These are phyloP conservation scores for Monosporozyma servazzii DNA, from an alignment of 805 yeast species.

Conservation along the genomic window DNA sequence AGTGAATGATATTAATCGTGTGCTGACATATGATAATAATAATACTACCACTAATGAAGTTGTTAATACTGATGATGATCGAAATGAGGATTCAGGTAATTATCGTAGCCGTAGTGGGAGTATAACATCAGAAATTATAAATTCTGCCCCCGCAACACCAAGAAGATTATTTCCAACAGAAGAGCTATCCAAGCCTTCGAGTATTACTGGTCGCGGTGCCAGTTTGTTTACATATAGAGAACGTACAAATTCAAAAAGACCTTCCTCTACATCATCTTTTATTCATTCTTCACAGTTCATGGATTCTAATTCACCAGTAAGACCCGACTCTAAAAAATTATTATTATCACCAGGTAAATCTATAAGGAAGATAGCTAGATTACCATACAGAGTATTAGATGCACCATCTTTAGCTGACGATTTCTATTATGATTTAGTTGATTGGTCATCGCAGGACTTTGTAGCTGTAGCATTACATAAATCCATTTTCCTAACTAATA, in stretches of 20 bases:
- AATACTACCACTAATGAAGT: not conserved
- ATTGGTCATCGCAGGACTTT: conserved; percentile 88
- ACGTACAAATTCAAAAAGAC: conserved; percentile 49
- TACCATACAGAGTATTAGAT: conserved; percentile 87
- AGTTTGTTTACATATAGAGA: conserved; percentile 70
- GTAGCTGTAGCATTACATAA: conserved; percentile 87
- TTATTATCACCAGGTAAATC: conserved; percentile 75
- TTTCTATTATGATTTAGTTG: conserved; percentile 82
- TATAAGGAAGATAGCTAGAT: conserved; percentile 67
- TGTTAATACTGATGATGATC: not conserved
- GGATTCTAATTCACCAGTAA: conserved; percentile 72
- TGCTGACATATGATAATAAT: not conserved
- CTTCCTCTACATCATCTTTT: conserved; percentile 49
- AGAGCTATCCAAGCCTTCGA: conserved; percentile 16
- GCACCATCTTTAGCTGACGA: conserved; percentile 95
- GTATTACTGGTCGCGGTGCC: conserved; percentile 33
- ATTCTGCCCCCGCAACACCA: conserved; percentile 31
- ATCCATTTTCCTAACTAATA: conserved; percentile 86
- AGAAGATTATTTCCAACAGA: conserved; percentile 21
- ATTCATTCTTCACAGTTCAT: conserved; percentile 45
- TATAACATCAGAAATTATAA: not conserved
- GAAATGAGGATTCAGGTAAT: not conserved
- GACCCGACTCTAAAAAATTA: conserved; percentile 76
- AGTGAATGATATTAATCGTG: not conserved
- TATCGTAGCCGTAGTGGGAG: not conserved